phyloP scores from a whole-genome alignment of 1,139 yeast genomes.

The Kluyveromyces sp. region DNA sequence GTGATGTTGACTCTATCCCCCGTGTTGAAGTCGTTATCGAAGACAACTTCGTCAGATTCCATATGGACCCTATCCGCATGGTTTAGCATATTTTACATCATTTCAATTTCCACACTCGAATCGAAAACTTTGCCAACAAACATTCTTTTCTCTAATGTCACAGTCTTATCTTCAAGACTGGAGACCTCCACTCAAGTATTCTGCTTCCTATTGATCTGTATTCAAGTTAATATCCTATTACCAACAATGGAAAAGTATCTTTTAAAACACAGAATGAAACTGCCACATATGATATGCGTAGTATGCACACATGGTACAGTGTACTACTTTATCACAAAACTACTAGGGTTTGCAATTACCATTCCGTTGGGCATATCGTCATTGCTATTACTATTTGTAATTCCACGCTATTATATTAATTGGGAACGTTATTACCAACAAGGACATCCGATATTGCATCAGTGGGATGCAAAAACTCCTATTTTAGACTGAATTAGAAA shows the following conservation, averaged over 20 bases:
- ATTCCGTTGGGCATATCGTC: constrained; percentile 15
- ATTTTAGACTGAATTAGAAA: constrained; percentile 16
- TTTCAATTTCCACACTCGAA: constrained; percentile 21
- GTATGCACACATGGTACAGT: constrained; percentile 18
- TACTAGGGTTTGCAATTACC: constrained; percentile 20
- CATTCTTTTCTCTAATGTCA: constrained; percentile 75
- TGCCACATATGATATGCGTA: constrained; percentile 5
- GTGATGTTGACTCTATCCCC: constrained; percentile 77
- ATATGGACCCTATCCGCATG: constrained; percentile 89
- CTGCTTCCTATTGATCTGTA: constrained; percentile 42
- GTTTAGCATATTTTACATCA: constrained; percentile 60
- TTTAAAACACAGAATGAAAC: constrained; percentile 10
- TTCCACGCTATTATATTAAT: constrained; percentile 25
- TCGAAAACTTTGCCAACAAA: constrained; percentile 69
- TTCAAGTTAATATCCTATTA: constrained; percentile 26
- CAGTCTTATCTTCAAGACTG: constrained; percentile 81
- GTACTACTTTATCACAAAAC: constrained; percentile 18
- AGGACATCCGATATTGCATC: constrained; percentile 20
- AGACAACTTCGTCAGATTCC: constrained; percentile 86
- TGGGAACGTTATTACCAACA: constrained; percentile 27
- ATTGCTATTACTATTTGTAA: constrained; percentile 14
- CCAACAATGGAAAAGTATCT: constrained; percentile 19
- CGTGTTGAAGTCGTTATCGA: constrained; percentile 77
- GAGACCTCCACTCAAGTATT: constrained; percentile 69
- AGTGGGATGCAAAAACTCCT: constrained; percentile 29